phyloP scores from a whole-genome alignment of 2,329 filamentous ascomycete species.

The Fusarium aywerte region DNA sequence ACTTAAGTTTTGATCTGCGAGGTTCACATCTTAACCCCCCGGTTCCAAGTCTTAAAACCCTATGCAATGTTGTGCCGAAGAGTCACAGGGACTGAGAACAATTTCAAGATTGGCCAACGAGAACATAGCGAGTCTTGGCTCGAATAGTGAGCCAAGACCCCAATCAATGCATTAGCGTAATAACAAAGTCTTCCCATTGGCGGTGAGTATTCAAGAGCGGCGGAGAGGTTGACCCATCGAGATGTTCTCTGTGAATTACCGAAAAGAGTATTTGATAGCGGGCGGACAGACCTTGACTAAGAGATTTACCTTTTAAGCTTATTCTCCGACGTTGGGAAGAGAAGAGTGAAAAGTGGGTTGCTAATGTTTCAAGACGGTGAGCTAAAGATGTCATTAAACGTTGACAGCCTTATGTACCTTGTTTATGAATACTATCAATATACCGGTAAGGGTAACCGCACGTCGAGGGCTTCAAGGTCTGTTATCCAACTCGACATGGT shows the following conservation, averaged over 20 bases:
- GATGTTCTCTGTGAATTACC: conserved; percentile 7
- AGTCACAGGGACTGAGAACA: background rate
- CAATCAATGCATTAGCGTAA: conserved; percentile 5
- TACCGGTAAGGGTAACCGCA: too few relatives aligned
- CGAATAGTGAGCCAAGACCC: conserved; percentile 14
- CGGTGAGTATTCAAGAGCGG: background rate
- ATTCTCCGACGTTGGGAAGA: background rate
- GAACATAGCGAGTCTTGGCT: background rate
- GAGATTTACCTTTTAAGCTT: background rate
- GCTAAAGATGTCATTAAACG: too few relatives aligned
- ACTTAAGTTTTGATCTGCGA: background rate
- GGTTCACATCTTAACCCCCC: background rate
- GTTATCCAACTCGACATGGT: background rate
- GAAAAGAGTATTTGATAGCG: conserved; percentile 12
- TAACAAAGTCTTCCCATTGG: background rate
- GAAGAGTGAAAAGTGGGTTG: background rate
- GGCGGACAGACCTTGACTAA: background rate
- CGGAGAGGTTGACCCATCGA: background rate
- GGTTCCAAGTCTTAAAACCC: conserved; percentile 11
- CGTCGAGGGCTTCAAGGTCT: background rate
- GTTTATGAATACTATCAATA: too few relatives aligned
- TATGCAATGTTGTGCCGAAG: background rate
- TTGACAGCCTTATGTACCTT: too few relatives aligned
- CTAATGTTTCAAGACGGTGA: background rate
- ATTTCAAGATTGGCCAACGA: conserved; percentile 1